Evolutionary conservation across 192 early-diverging fungal species (phyloP).

Genomic region (Backusella macrospora): DNA sequence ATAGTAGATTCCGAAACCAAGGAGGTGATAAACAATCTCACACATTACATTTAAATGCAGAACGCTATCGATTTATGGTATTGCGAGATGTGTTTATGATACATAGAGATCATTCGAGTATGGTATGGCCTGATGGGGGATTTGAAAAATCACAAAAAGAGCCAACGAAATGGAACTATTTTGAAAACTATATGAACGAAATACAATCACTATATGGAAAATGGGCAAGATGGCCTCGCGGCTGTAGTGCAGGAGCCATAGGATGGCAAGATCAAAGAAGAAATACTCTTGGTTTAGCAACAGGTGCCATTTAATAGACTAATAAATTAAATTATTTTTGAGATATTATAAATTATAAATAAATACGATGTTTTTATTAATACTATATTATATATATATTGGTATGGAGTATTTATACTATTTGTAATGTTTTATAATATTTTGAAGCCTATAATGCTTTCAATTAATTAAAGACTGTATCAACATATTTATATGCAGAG

Average conservation of each 20-base stretch:
- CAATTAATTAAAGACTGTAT: no score
- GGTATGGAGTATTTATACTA: no score
- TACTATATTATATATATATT: no score
- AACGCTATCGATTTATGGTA: slow-evolving; percentile 49
- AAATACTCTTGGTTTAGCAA: slow-evolving; percentile 43
- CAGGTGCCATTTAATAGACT: slow-evolving; percentile 8
- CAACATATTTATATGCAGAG: no score
- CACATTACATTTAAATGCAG: slow-evolving; percentile 51
- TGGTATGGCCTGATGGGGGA: slow-evolving; percentile 53
- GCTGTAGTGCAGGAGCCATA: slow-evolving; percentile 49
- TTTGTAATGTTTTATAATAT: no score
- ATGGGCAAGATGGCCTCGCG: slow-evolving; percentile 52
- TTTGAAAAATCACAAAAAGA: slow-evolving; percentile 42
- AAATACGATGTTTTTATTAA: no score
- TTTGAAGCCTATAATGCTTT: no score
- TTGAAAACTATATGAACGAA: slow-evolving; percentile 45
- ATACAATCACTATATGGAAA: slow-evolving; percentile 47
- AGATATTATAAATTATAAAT: no score
- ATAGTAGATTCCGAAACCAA: slow-evolving; percentile 56
- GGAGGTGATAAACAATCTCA: slow-evolving; percentile 61
- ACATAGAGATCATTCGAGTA: slow-evolving; percentile 51
- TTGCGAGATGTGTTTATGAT: slow-evolving; percentile 49
- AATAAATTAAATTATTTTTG: background rate
- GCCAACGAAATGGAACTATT: slow-evolving; percentile 47
- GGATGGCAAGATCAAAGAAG: slow-evolving; percentile 47